Evolutionary conservation across 2,329 filamentous ascomycete genomes (phyloP), one percentile per base, ranked within the genome.

Genomic region (Fusarium mangiferae): DNA sequence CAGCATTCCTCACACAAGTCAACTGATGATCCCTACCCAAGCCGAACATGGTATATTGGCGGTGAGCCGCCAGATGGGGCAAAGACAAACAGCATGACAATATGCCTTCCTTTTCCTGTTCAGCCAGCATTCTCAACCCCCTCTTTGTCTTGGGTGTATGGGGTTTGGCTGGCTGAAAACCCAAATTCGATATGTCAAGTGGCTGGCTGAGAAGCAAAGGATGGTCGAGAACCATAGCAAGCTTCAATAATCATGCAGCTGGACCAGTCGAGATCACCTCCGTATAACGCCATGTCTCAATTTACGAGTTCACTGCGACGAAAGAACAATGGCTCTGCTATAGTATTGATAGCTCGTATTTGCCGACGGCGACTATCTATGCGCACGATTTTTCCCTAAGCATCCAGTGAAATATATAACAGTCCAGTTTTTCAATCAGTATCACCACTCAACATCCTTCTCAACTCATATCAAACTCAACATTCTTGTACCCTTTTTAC

Each of bases 371-470:
- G 20, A 14, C 7, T 41, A 9, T 11, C 9, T 4, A 12, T 49
- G 9, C 7, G 26, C 0, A 15, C 5, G 6, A 14, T 9, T 33
- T 20, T n/a, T 6, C 15, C 26, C 1, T 7, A 48, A 12, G 7
- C 11, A 30, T 1, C 14, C 6, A 7, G n/a, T 24, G n/a, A 24
- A 4, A 22, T 35, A 18, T 35, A 51, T 35, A 24, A 35, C 14
- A 3, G 2, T 12, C 12, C 7, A 18, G 1, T 13, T 18, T 24
- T 9, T 17, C 28, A 12, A 24, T 35, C 2, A 51, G 30, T 12
- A 12, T 51, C 48, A 24, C 18, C 30, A 24, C 22, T 18, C 15
- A 49, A 6, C 7, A n/a, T 49, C 22, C 5, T n/a, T 35, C 5
- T 24, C 22, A 35, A 24, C 14, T 0, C 17, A 22, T 46, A 22